Percentiles rank a stretch among this genome's conserved stretches.
phyloP scores from a whole-genome alignment of 2,329 filamentous ascomycete species.

The Aaosphaeria pasadenensis region DNA sequence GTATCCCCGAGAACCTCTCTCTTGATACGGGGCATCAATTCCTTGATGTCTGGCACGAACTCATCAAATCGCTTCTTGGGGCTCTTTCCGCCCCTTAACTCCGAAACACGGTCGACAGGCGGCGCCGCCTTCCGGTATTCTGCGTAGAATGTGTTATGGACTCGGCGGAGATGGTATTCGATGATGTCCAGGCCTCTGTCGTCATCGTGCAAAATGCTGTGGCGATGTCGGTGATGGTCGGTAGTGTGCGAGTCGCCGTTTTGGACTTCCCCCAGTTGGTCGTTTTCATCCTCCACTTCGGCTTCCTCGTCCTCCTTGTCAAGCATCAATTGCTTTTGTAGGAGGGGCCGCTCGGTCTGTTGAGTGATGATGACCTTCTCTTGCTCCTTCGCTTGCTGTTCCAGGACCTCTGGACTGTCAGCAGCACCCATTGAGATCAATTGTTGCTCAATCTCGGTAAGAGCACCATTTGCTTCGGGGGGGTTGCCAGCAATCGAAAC shows the following conservation, averaged over 20 bases:
- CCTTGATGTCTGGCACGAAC: slow-evolving; percentile 78
- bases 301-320: slow-evolving; percentile 74
- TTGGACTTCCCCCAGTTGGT: slow-evolving; percentile 36
- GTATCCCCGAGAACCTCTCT: slow-evolving; percentile 69
- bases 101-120: slow-evolving; percentile 47
- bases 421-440: slow-evolving; percentile 72
- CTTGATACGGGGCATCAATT: slow-evolving; percentile 82
- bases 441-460: slow-evolving; percentile 67
- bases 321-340: slow-evolving; percentile 89
- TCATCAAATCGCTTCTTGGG: slow-evolving; percentile 49
- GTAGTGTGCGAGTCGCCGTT: slow-evolving; percentile 36
- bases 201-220: slow-evolving; percentile 82
- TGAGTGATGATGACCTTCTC: slow-evolving; percentile 86
- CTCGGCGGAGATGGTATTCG: slow-evolving; percentile 68
- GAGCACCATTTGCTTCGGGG: slow-evolving; percentile 39
- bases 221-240: slow-evolving; percentile 50
- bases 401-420: slow-evolving; percentile 65
- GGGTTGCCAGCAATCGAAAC: slow-evolving; percentile 21
- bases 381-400: slow-evolving; percentile 79
- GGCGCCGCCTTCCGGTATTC: slow-evolving; percentile 63
- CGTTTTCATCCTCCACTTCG: slow-evolving; percentile 51
- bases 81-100: slow-evolving; percentile 50
- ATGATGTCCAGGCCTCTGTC: slow-evolving; percentile 79
- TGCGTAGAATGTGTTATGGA: slow-evolving; percentile 80
- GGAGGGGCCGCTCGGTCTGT: slow-evolving; percentile 78